Conservation (phyloP, 352 stramenopile genomes). For the Bremia lactucae region DNA sequence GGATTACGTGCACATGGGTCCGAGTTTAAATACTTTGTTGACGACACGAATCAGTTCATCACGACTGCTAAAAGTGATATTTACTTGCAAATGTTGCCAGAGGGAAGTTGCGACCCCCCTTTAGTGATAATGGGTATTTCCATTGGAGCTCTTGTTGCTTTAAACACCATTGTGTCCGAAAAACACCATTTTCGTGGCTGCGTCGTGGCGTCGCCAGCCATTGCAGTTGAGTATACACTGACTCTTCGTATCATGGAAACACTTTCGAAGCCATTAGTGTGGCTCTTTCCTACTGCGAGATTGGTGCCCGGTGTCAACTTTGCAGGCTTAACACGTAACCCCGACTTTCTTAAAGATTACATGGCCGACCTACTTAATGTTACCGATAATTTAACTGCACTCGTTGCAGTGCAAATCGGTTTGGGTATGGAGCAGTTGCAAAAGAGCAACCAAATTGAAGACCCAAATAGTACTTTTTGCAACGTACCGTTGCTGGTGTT, state of each 20-base stretch:
- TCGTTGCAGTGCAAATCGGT: conserved; percentile 33
- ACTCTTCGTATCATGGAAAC: conserved; percentile 29
- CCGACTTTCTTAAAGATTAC: conserved; percentile 39
- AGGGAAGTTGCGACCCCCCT: conserved; percentile 14
- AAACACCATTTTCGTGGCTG: conserved; percentile 34
- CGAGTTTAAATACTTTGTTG: conserved; percentile 49
- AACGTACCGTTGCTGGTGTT: conserved; percentile 23
- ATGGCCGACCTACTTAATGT: conserved; percentile 3
- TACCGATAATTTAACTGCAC: conserved; percentile 28
- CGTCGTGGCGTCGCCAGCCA: conserved; percentile 43
- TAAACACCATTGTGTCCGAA: conserved; percentile 42
- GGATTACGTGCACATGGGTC: conserved; percentile 33
- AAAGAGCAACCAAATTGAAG: conserved; percentile 19
- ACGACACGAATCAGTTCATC: conserved; percentile 60
- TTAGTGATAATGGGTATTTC: conserved; percentile 58
- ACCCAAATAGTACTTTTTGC: conserved; percentile 22
- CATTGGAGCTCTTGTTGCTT: conserved; percentile 29
- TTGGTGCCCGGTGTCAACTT: conserved; percentile 51
- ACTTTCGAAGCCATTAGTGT: conserved; percentile 6
- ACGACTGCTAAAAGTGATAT: conserved; percentile 23
- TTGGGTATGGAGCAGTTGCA: conserved; percentile 27
- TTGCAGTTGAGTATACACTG: conserved; percentile 51
- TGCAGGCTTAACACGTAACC: conserved; percentile 16
- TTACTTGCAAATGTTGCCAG: conserved; percentile 29
- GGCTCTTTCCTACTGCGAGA: conserved; percentile 24